Evolutionary conservation across 106 monocot species (phyloP).

Genomic region (Ottelia alismoides): DNA sequence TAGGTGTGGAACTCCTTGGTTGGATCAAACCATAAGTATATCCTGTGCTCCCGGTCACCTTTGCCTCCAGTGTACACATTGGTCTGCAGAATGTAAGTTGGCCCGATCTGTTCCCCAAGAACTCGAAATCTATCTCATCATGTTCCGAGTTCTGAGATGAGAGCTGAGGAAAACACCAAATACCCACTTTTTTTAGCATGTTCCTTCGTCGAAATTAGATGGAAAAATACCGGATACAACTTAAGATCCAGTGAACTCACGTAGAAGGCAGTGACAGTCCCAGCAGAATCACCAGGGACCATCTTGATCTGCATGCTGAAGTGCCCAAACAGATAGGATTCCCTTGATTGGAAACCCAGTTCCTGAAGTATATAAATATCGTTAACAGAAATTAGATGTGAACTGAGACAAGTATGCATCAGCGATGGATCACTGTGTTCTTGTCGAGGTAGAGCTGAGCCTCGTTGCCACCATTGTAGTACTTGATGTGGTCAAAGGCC

Average conservation of each 20-base stretch:
- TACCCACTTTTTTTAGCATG: neutral
- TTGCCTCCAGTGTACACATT: slow-evolving; percentile 14
- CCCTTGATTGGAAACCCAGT: slow-evolving; percentile 37
- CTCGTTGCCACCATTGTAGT: slow-evolving; percentile 19
- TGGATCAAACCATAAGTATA: slow-evolving; percentile 14
- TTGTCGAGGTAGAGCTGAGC: slow-evolving; percentile 16
- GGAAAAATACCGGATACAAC: neutral
- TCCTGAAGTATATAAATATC: slow-evolving; percentile 8
- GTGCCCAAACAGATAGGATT: slow-evolving; percentile 35
- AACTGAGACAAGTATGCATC: neutral
- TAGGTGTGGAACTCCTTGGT: slow-evolving; percentile 14
- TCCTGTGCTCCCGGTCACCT: slow-evolving; percentile 15
- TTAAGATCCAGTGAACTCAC: slow-evolving; percentile 6
- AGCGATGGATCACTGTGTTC: slow-evolving; percentile 12
- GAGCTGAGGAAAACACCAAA: slow-evolving; percentile 6
- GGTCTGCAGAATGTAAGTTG: slow-evolving; percentile 14
- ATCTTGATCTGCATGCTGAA: slow-evolving; percentile 46
- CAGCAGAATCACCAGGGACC: slow-evolving; percentile 38
- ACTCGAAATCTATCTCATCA: slow-evolving; percentile 23
- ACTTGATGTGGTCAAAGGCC: slow-evolving; percentile 23
- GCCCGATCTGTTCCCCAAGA: slow-evolving; percentile 13
- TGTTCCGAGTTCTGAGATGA: slow-evolving; percentile 19
- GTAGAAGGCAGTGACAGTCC: slow-evolving; percentile 40
- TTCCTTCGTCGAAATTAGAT: neutral
- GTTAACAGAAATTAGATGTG: neutral